Base-by-base conservation (phyloP, 495 filamentous ascomycete species). In the Daldinia vernicosa region DNA sequence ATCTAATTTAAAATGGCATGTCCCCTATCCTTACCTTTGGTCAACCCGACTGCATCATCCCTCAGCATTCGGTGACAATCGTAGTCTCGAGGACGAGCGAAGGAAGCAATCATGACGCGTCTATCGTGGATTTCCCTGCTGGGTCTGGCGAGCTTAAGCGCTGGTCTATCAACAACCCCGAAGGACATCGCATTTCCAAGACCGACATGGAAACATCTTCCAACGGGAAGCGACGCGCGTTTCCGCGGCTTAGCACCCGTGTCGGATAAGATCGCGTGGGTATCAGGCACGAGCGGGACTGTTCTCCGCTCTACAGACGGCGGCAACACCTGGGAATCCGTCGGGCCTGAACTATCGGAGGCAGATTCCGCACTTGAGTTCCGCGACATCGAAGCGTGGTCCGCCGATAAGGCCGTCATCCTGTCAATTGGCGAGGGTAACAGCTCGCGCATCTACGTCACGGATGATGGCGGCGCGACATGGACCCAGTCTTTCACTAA, bases 351-450 rank as follows among this genome's bases (percentile, higher is more conserved):
- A 15, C 27, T 67, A 11, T 62, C 65, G 8, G 56, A 1, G 1
- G 52, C 45, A 1, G 69, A 63, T 9, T 27, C 50, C 55, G 52
- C 50, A 28, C 69, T 72, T 26, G 65, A 72, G 50, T 75, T 75
- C 69, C 72, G 72, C 3, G 72, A 75, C 58, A 22, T 75, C 24
- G 55, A 72, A 22, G 72, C 72, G 14, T 75, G 69, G 69, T 69
- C 69, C 5, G 66, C 37, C 6, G 53, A 69, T 1, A 54, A 33
- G 24, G 72, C 69, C 32, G 68, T 75, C 37, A 17, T 66, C 0
- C 57, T 75, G 0, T 75, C 79, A 79, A 78, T 91, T 87, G 32
- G 84, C 85, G 35, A 85, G 81, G 30, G 89, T 84, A 67, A 90
- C 87, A 45, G 90, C 85, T 74, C 72, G 56, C 63, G 72, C 28